Evolutionary conservation across 2,329 filamentous ascomycete species (phyloP).

Genomic region (Cordyceps javanica): DNA sequence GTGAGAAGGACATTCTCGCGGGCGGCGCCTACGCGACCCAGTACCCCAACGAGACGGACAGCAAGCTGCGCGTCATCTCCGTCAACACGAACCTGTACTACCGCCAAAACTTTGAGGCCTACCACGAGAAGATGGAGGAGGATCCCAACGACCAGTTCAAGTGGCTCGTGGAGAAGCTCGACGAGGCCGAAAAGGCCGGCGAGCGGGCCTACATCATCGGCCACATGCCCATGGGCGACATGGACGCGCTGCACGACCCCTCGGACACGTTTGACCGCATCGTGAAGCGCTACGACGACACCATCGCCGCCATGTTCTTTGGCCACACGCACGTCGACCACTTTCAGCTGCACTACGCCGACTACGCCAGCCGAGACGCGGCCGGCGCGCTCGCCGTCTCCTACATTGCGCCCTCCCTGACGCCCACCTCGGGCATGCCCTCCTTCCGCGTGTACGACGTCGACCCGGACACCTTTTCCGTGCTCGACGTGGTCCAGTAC

Average conservation of each 20-base stretch:
- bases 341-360: slow-evolving; percentile 48
- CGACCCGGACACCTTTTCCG: slow-evolving; percentile 49
- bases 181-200: slow-evolving; percentile 42
- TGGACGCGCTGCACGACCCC: slow-evolving; percentile 45
- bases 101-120: slow-evolving; percentile 51
- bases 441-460: slow-evolving; percentile 54
- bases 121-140: slow-evolving; percentile 40
- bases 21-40: slow-evolving; percentile 46
- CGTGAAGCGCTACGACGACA: slow-evolving; percentile 45
- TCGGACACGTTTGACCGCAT: slow-evolving; percentile 49
- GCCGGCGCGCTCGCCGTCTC: slow-evolving; percentile 42
- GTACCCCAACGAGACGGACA: slow-evolving; percentile 26
- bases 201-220: slow-evolving; percentile 53
- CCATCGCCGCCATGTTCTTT: slow-evolving; percentile 50
- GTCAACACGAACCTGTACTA: slow-evolving; percentile 57
- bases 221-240: slow-evolving; percentile 48
- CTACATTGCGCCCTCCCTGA: slow-evolving; percentile 49
- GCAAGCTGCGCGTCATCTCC: slow-evolving; percentile 50
- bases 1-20: slow-evolving; percentile 25
- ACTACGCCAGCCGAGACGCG: slow-evolving; percentile 36
- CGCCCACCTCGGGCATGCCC: slow-evolving; percentile 48
- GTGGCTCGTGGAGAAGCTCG: slow-evolving; percentile 49
- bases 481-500: slow-evolving; percentile 49
- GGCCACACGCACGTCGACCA: slow-evolving; percentile 53
- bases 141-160: slow-evolving; percentile 47